A percentile compares a stretch with the other conserved stretches of the same genome.
phyloP scores from a whole-genome alignment of 768 basidiomycete species.

The Tylopilus vinaceipallidus region DNA sequence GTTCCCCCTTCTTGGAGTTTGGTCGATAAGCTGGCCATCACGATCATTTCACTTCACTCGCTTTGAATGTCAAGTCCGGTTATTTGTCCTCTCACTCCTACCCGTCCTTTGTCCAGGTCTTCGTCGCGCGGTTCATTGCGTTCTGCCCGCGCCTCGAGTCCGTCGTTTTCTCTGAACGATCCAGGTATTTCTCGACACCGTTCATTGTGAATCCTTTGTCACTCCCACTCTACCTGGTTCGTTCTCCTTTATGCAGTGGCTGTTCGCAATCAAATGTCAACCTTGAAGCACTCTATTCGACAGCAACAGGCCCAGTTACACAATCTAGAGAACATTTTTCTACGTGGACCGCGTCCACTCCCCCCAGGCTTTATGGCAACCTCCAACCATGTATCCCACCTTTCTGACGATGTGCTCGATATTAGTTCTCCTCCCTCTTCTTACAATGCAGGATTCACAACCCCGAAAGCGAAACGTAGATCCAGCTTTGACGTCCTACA shows the following conservation, averaged over 20 bases:
- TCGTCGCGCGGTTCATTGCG: conserved; percentile 49
- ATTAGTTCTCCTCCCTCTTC: conserved; percentile 33
- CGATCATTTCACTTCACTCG: conserved; percentile 24
- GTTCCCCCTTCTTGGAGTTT: conserved; percentile 7
- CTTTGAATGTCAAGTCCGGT: conserved; percentile 36
- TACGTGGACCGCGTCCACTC: conserved; percentile 65
- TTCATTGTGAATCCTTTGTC: conserved; percentile 23
- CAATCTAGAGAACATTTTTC: conserved; percentile 63
- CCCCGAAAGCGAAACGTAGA: conserved; percentile 55
- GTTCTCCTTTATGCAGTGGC: conserved; percentile 49
- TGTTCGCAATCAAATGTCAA: conserved; percentile 76
- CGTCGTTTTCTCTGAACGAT: conserved; percentile 55
- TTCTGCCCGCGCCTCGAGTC: conserved; percentile 54
- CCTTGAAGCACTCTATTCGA: conserved; percentile 76
- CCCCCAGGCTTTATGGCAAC: conserved; percentile 38
- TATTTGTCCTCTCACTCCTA: conserved; percentile 30
- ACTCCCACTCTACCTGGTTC: conserved; percentile 24
- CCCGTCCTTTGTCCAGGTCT: conserved; percentile 43
- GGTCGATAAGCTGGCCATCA: conserved; percentile 23
- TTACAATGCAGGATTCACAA: conserved; percentile 32
- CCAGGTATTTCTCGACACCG: conserved; percentile 50
- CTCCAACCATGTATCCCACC: conserved; percentile 37
- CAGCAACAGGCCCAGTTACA: conserved; percentile 82
- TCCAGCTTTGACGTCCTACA: conserved; percentile 73
- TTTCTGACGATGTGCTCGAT: conserved; percentile 35